A percentile compares a stretch with the other conserved stretches of the same genome.
Conservation (phyloP, 257 asterid species). For the Fraxinus anomala region DNA sequence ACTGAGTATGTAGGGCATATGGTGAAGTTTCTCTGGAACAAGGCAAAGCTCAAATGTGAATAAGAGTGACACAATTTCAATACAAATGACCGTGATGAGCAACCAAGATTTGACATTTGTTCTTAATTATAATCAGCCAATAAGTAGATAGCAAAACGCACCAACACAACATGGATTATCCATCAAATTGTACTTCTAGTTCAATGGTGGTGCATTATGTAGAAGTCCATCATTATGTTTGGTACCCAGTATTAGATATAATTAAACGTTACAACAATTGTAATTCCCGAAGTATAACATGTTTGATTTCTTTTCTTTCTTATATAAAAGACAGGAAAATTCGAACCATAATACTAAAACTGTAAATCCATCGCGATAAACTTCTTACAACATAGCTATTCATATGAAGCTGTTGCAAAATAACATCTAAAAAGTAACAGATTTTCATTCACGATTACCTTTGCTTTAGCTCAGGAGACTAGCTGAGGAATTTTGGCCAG, state of each 20-base stretch:
- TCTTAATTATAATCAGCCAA: neutral
- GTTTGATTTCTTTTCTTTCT: neutral
- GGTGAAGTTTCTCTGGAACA: no score
- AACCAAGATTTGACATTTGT: neutral
- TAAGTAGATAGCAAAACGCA: neutral
- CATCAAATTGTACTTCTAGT: neutral
- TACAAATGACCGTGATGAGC: neutral
- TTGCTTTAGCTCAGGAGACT: neutral
- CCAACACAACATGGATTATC: neutral
- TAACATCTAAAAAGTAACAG: neutral
- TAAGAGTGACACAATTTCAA: no score
- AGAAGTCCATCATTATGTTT: neutral
- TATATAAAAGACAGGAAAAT: neutral
- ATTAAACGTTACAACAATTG: no score
- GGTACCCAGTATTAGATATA: neutral
- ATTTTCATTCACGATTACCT: neutral
- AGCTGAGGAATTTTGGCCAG: slow-evolving; percentile 64
- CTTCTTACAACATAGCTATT: neutral
- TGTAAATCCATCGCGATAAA: neutral
- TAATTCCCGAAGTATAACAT: neutral
- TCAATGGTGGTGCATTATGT: no score
- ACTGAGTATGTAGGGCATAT: no score
- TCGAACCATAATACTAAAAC: neutral
- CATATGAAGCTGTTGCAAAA: neutral
- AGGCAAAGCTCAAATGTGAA: no score